A percentile compares a stretch with the other conserved stretches of the same genome.
Conservation (phyloP, 2,329 filamentous ascomycete species). For the Zasmidium cellare region DNA sequence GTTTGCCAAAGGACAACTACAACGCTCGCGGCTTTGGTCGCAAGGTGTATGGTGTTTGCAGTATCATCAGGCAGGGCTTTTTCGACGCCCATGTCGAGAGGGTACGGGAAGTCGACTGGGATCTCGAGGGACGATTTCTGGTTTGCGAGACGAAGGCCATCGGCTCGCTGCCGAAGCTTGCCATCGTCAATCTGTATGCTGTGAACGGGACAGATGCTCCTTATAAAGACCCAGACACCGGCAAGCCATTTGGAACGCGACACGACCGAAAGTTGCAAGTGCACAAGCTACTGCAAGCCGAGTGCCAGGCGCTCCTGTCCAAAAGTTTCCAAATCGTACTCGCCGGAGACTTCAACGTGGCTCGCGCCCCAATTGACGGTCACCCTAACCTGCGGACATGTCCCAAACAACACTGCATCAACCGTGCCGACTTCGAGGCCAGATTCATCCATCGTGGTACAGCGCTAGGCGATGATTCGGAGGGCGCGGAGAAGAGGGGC, state of each 20-base stretch:
- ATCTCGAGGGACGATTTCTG: conserved; percentile 53
- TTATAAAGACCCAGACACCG: conserved; percentile 48
- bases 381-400: conserved; percentile 48
- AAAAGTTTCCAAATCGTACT: conserved; percentile 48
- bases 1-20: conserved; percentile 49
- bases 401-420: conserved; percentile 50
- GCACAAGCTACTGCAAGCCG: conserved; percentile 47
- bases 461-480: conserved; percentile 11
- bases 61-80: conserved; percentile 50
- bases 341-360: conserved; percentile 56
- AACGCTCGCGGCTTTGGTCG: conserved; percentile 54
- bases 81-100: conserved; percentile 25
- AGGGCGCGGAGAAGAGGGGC: conserved; percentile 4
- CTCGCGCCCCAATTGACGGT: conserved; percentile 46
- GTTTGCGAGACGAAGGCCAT: conserved; percentile 42
- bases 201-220: conserved; percentile 28
- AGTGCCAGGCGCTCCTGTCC: conserved; percentile 44
- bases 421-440: conserved; percentile 52
- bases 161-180: conserved; percentile 35
- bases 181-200: conserved; percentile 53
- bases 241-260: conserved; percentile 45
- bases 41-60: conserved; percentile 55
- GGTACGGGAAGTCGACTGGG: conserved; percentile 50
- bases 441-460: conserved; percentile 43
- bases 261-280: conserved; percentile 55